phyloP scores from a whole-genome alignment of 768 basidiomycete genomes.

The Russula abietina region DNA sequence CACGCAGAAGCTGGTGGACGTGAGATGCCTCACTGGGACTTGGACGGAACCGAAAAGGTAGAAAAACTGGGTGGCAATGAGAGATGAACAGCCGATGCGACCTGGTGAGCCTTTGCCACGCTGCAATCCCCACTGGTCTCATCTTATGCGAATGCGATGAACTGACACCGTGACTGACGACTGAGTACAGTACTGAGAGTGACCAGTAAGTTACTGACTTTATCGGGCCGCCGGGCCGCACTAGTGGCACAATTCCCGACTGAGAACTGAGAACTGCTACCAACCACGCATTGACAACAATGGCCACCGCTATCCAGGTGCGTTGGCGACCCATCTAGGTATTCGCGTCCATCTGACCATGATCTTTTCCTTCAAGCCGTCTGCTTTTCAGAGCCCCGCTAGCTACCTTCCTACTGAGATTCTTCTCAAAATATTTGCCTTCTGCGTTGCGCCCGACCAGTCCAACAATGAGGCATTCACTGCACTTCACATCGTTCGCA shows the following conservation, averaged over 20 bases:
- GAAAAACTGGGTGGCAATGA: background rate
- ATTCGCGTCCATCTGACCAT: background rate
- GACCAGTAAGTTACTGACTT: no score
- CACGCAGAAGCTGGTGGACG: background rate
- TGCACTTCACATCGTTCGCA: slow-evolving; percentile 13
- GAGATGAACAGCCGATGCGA: background rate
- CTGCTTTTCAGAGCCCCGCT: background rate
- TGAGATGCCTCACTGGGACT: background rate
- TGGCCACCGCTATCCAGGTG: slow-evolving; percentile 14
- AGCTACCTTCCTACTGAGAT: slow-evolving; percentile 23
- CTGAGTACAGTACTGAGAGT: no score
- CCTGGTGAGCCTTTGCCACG: slow-evolving; percentile 10
- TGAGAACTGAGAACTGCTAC: background rate
- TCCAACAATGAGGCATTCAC: slow-evolving; percentile 16
- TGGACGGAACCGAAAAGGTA: slow-evolving; percentile 2
- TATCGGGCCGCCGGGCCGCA: slow-evolving; percentile 5
- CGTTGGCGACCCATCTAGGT: background rate
- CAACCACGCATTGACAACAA: background rate
- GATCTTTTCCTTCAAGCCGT: background rate
- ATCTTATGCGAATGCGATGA: no score
- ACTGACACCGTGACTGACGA: no score
- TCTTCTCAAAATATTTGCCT: slow-evolving; percentile 23
- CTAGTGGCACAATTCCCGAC: background rate
- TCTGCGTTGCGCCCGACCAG: slow-evolving; percentile 19
- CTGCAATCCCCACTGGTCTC: background rate